phyloP scores from a whole-genome alignment of 352 stramenopile species.

The Phytophthora pini region DNA sequence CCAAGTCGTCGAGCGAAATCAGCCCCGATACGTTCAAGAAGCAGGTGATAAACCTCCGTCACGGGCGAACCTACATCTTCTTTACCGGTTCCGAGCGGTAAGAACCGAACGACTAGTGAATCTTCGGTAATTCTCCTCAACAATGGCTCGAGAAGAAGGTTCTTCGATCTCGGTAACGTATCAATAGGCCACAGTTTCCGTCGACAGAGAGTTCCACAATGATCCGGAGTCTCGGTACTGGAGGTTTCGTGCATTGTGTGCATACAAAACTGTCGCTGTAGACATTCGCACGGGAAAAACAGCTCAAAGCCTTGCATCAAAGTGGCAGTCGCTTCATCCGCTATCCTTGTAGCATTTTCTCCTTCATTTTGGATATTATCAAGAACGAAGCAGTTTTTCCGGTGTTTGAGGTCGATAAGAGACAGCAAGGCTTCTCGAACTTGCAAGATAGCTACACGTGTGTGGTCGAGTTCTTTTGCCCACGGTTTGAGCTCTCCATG shows the following conservation, averaged over 20 bases:
- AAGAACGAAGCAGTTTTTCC: slow-evolving; percentile 27
- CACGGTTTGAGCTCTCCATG: slow-evolving; percentile 3
- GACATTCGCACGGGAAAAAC: slow-evolving; percentile 85
- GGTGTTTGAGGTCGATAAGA: slow-evolving; percentile 44
- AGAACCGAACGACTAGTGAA: slow-evolving; percentile 37
- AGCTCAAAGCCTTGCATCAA: slow-evolving; percentile 88
- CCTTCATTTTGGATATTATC: slow-evolving; percentile 22
- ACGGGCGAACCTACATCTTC: slow-evolving; percentile 5
- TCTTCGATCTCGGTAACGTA: slow-evolving; percentile 33
- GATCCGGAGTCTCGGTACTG: slow-evolving; percentile 5
- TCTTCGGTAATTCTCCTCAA: slow-evolving; percentile 79
- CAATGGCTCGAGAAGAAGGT: slow-evolving; percentile 58
- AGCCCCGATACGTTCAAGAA: slow-evolving; percentile 21
- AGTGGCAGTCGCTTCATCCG: slow-evolving; percentile 52
- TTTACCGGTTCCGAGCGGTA: slow-evolving; percentile 9
- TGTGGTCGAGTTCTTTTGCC: slow-evolving; percentile 27
- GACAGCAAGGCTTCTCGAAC: slow-evolving; percentile 39
- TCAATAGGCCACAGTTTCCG: slow-evolving; percentile 32
- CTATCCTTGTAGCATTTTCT: slow-evolving; percentile 35
- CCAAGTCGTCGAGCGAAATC: slow-evolving; percentile 28
- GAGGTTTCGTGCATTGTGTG: slow-evolving; percentile 33
- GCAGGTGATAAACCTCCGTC: slow-evolving; percentile 29
- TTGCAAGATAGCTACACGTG: slow-evolving; percentile 31
- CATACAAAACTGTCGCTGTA: slow-evolving; percentile 71
- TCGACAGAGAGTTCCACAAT: slow-evolving; percentile 27